These are phyloP conservation scores for Arthrobotrys conoides DNA, from an alignment of 2,329 filamentous ascomycete genomes.

Conservation along the genomic window DNA sequence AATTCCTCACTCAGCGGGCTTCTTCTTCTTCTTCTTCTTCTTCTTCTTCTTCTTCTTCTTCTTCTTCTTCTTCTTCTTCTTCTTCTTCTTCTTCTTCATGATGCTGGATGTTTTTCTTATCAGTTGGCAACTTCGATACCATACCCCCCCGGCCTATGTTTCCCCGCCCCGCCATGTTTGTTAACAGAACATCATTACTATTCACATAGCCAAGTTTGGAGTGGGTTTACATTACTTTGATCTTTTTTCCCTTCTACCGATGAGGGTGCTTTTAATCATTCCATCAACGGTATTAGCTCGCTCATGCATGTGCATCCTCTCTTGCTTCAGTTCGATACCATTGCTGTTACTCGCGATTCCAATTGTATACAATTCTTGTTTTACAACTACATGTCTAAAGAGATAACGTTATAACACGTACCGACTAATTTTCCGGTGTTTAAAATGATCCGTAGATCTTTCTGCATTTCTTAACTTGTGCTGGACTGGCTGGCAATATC, in stretches of 20 bases:
- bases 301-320: neutral
- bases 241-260: neutral
- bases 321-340: neutral
- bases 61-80: neutral
- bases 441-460: too few relatives aligned
- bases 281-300: neutral
- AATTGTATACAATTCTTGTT: neutral
- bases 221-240: neutral
- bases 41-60: neutral
- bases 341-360: neutral
- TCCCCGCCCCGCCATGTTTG: neutral
- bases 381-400: too few relatives aligned
- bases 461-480: too few relatives aligned
- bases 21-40: neutral
- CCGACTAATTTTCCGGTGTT: neutral
- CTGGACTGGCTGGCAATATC: too few relatives aligned
- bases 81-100: neutral
- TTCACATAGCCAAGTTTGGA: neutral
- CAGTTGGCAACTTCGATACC: neutral
- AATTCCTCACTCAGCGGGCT: too few relatives aligned
- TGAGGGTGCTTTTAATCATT: neutral
- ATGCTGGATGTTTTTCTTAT: neutral
- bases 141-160: too few relatives aligned
- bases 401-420: too few relatives aligned
- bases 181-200: slow-evolving; percentile 18